A percentile compares a stretch with the other conserved stretches of the same genome.
These are phyloP conservation scores for Pyrenochaeta sp. DNA, from an alignment of 2,329 filamentous ascomycete genomes.

Conservation along the genomic window DNA sequence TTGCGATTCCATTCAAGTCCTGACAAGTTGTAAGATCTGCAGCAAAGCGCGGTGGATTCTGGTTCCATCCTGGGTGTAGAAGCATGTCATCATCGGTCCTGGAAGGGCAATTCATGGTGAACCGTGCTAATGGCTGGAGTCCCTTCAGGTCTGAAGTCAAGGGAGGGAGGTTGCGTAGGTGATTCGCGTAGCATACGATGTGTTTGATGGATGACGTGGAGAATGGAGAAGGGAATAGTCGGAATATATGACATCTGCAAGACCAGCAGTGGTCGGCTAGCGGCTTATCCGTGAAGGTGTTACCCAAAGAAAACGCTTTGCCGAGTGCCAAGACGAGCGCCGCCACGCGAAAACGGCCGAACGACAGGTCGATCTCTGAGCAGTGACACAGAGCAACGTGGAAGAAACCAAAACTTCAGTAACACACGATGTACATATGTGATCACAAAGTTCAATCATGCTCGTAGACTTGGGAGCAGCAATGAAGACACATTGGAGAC, in stretches of 20 bases:
- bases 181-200: neutral
- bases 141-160: neutral
- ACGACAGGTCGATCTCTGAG: neutral
- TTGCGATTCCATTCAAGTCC: conserved; percentile 42
- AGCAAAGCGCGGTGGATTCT: conserved; percentile 40
- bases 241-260: conserved; percentile 24
- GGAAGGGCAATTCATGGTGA: conserved; percentile 43
- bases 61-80: conserved; percentile 41
- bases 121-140: neutral
- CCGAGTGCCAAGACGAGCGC: conserved; percentile 25
- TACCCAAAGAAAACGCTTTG: conserved; percentile 23
- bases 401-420: neutral
- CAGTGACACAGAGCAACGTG: neutral
- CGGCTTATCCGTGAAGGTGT: conserved; percentile 24
- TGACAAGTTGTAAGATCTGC: conserved; percentile 43
- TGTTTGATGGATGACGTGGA: conserved; percentile 26
- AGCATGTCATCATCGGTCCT: conserved; percentile 37
- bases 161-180: neutral
- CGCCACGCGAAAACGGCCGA: conserved; percentile 20
- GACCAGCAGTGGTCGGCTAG: conserved; percentile 23
- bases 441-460: neutral
- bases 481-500: neutral
- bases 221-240: conserved; percentile 15
- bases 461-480: neutral
- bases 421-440: neutral